Percentiles rank a stretch among this genome's conserved stretches.
phyloP scores from a whole-genome alignment of 306 rosid species.

The Rosa persica region DNA sequence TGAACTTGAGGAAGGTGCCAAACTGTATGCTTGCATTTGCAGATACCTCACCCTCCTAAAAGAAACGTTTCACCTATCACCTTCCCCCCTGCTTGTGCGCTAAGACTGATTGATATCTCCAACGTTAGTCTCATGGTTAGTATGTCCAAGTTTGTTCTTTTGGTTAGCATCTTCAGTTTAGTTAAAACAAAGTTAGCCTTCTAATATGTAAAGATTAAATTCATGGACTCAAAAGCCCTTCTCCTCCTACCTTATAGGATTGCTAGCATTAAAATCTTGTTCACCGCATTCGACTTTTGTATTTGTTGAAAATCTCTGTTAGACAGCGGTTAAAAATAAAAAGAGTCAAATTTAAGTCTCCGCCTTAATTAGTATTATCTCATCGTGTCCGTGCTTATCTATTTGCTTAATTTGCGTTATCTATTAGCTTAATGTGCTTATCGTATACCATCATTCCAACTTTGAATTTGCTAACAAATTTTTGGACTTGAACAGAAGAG shows the following conservation, averaged over 20 bases:
- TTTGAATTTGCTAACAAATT: not conserved
- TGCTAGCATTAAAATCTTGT: not conserved
- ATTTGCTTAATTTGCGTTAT: not conserved
- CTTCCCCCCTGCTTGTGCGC: conserved; percentile 60
- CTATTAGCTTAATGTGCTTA: not conserved
- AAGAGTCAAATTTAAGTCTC: not conserved
- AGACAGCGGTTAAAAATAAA: not conserved
- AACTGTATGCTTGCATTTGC: conserved; percentile 60
- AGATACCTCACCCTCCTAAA: conserved; percentile 35
- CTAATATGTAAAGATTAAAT: not conserved
- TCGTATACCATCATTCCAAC: not conserved
- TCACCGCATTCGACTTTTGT: not conserved
- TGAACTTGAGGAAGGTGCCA: conserved; percentile 49
- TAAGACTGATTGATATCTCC: conserved; percentile 30
- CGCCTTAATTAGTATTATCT: not conserved
- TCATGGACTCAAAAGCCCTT: conserved; percentile 35
- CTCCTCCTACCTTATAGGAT: not conserved
- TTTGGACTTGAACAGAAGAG: not conserved
- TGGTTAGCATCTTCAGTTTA: not conserved
- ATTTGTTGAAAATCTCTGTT: not conserved
- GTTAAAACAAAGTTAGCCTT: not conserved
- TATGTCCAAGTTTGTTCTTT: not conserved
- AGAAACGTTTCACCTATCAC: conserved; percentile 40
- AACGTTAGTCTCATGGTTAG: not conserved
- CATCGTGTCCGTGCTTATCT: not conserved